Evolutionary conservation across 805 yeast species (phyloP).

Genomic region (Candida silvicultrix): DNA sequence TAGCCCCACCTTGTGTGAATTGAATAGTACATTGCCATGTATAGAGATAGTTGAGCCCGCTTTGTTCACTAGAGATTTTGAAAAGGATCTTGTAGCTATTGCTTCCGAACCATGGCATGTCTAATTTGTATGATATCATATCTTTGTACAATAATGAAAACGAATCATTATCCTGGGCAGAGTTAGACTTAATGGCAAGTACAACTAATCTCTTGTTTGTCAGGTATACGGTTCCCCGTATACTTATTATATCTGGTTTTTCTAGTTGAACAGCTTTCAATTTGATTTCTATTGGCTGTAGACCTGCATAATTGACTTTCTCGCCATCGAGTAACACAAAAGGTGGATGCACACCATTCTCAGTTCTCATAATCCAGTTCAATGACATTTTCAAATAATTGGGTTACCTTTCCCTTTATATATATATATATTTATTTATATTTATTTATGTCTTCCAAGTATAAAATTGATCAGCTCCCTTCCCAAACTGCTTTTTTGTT

Average conservation of each 20-base stretch:
- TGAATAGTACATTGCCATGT: constrained; percentile 31
- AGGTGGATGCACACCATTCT: constrained; percentile 9
- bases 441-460: too few relatives aligned
- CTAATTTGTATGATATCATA: constrained; percentile 28
- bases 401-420: too few relatives aligned
- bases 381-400: constrained; percentile 21
- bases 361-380: constrained; percentile 22
- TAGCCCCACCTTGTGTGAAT: constrained; percentile 45
- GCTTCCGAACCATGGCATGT: constrained; percentile 50
- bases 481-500: too few relatives aligned
- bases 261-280: constrained; percentile 16
- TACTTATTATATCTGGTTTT: constrained; percentile 15
- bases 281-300: constrained; percentile 8
- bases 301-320: constrained; percentile 9
- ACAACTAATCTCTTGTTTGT: constrained; percentile 36
- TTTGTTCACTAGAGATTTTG: constrained; percentile 25
- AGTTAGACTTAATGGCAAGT: constrained; percentile 16
- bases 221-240: constrained; percentile 32
- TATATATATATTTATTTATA: too few relatives aligned
- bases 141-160: constrained; percentile 32
- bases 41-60: constrained; percentile 29
- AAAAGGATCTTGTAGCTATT: constrained; percentile 41
- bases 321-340: constrained; percentile 23
- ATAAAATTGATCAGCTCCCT: too few relatives aligned
- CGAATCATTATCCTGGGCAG: constrained; percentile 16